Conservation (phyloP, 1,284 basidiomycete species). For the Heterobasidion irregulare region DNA sequence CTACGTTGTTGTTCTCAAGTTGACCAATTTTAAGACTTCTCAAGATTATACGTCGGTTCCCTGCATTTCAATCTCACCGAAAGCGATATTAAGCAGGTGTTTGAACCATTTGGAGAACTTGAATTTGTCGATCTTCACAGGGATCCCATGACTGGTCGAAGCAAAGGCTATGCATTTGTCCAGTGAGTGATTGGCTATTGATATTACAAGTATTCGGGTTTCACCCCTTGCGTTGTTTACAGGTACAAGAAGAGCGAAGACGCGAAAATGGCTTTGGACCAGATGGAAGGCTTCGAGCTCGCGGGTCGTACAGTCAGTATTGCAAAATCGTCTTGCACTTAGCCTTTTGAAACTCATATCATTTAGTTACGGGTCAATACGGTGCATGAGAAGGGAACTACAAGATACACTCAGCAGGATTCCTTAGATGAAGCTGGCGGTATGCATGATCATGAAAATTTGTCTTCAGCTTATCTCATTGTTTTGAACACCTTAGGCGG, state of each 20-base stretch:
- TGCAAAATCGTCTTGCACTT: not conserved
- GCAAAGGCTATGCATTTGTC: slow-evolving; percentile 97
- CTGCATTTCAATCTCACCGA: slow-evolving; percentile 95
- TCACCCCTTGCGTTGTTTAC: not conserved
- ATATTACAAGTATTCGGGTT: slow-evolving; percentile 1
- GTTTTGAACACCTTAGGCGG: slow-evolving; percentile 41
- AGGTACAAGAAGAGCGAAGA: slow-evolving; percentile 87
- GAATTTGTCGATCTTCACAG: slow-evolving; percentile 97
- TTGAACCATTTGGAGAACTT: slow-evolving; percentile 95
- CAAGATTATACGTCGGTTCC: slow-evolving; percentile 91
- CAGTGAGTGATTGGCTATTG: slow-evolving; percentile 50
- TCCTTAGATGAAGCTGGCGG: slow-evolving; percentile 80
- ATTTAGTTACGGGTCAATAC: slow-evolving; percentile 80
- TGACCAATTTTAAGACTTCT: slow-evolving; percentile 1
- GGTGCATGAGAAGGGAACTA: slow-evolving; percentile 81
- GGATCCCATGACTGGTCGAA: slow-evolving; percentile 87
- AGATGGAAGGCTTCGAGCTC: slow-evolving; percentile 98
- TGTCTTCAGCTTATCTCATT: not conserved
- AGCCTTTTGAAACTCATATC: slow-evolving; percentile 9
- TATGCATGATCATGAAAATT: slow-evolving; percentile 20
- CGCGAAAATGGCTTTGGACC: slow-evolving; percentile 92
- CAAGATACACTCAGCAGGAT: slow-evolving; percentile 67
- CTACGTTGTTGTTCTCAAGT: slow-evolving; percentile 6
- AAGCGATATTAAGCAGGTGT: slow-evolving; percentile 96
- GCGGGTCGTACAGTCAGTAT: slow-evolving; percentile 80